Percentiles rank a stretch among this genome's conserved stretches.
Evolutionary conservation across 768 basidiomycete species (phyloP).

Genomic region (Cubamyces sp.): DNA sequence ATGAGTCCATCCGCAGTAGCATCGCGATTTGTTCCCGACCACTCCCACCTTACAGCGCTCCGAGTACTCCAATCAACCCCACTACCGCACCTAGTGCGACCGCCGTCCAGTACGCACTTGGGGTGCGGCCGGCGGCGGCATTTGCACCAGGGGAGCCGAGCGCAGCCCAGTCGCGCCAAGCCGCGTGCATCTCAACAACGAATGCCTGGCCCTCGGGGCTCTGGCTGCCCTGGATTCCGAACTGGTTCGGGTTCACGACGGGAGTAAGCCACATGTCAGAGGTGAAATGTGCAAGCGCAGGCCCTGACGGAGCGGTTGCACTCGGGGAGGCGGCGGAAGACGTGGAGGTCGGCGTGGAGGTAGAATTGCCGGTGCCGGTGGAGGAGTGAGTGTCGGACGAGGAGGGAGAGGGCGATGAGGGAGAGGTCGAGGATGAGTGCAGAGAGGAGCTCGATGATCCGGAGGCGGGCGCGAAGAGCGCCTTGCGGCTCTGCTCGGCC

Average conservation of each 20-base stretch:
- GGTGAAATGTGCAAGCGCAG: slow-evolving; percentile 50
- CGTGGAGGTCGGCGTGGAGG: slow-evolving; percentile 1
- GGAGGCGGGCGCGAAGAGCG: slow-evolving; percentile 34
- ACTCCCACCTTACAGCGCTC: no score
- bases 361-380: slow-evolving; percentile 16
- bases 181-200: slow-evolving; percentile 72
- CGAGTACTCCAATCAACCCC: neutral
- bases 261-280: slow-evolving; percentile 70
- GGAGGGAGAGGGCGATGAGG: neutral
- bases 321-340: neutral
- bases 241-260: slow-evolving; percentile 73
- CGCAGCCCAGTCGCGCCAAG: slow-evolving; percentile 74
- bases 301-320: slow-evolving; percentile 7
- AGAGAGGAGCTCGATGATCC: slow-evolving; percentile 3
- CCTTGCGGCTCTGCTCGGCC: slow-evolving; percentile 59
- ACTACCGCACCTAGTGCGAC: neutral
- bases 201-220: slow-evolving; percentile 85
- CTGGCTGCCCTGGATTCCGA: slow-evolving; percentile 47
- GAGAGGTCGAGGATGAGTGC: slow-evolving; percentile 5
- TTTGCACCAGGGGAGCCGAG: slow-evolving; percentile 58
- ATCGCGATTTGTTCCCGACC: no score
- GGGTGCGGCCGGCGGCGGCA: slow-evolving; percentile 27
- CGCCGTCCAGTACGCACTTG: neutral
- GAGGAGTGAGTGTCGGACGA: slow-evolving; percentile 9
- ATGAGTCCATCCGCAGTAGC: no score